phyloP scores from a whole-genome alignment of 1,284 basidiomycete species.

The Tilletia caries region DNA sequence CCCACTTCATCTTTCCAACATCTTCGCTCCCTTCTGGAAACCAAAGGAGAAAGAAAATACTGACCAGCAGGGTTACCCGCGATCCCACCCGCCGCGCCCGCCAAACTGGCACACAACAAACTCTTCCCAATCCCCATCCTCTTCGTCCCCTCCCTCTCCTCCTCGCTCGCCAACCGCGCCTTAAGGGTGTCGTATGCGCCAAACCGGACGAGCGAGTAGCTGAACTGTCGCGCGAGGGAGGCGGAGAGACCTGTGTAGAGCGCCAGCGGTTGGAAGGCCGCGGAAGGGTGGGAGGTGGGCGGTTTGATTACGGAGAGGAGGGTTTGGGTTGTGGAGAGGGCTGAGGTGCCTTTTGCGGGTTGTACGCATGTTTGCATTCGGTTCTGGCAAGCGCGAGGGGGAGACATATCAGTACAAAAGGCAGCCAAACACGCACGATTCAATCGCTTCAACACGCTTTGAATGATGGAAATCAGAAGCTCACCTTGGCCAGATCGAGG shows the following conservation, averaged over 20 bases:
- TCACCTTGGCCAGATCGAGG: conserved; percentile 47
- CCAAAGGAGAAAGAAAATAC: not conserved
- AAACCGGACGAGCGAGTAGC: conserved; percentile 36
- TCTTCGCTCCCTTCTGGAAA: no score
- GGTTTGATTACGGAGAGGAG: conserved; percentile 22
- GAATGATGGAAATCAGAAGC: no score
- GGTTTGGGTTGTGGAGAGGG: conserved; percentile 25
- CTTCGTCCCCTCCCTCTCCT: conserved; percentile 19
- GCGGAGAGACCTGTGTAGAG: conserved; percentile 47
- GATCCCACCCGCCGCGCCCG: conserved; percentile 61
- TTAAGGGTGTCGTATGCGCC: conserved; percentile 50
- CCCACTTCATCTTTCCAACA: no score
- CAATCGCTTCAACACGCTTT: no score
- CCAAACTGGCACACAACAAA: conserved; percentile 37
- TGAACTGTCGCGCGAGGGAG: conserved; percentile 49
- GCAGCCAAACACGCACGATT: no score
- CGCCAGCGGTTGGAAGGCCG: conserved; percentile 23
- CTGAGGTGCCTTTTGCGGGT: conserved; percentile 33
- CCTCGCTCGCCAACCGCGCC: conserved; percentile 21
- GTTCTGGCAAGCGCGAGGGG: conserved; percentile 30
- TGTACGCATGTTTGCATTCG: conserved; percentile 52
- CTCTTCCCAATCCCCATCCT: conserved; percentile 33
- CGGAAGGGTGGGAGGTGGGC: conserved; percentile 32
- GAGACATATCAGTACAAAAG: no score
- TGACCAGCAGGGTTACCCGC: conserved; percentile 69